Conservation (phyloP, 1,139 yeast genomes). For the Protomyces gravidus region DNA sequence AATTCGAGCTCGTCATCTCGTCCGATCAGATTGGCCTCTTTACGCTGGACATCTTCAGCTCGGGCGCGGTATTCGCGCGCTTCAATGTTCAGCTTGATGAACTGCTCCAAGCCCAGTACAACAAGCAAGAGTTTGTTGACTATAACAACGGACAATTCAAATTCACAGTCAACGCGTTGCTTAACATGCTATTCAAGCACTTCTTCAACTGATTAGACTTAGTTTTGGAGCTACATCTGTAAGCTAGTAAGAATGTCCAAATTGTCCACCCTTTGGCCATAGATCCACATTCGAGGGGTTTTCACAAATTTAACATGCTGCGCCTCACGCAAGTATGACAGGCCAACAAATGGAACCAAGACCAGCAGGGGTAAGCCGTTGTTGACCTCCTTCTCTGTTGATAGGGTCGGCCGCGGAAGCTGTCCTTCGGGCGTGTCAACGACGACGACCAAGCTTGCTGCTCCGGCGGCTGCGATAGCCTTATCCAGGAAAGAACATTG, state of each 20-base stretch:
- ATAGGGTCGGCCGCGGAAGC: neutral
- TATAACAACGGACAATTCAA: constrained; percentile 26
- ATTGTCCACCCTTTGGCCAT: neutral
- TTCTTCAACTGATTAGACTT: constrained; percentile 2
- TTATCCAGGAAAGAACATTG: constrained; percentile 3
- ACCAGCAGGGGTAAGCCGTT: too few relatives aligned
- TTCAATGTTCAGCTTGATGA: constrained; percentile 60
- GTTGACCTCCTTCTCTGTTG: too few relatives aligned
- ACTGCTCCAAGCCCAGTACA: constrained; percentile 60
- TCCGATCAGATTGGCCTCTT: constrained; percentile 72
- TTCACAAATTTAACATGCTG: neutral
- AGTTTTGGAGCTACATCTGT: neutral
- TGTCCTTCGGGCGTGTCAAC: neutral
- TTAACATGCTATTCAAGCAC: constrained; percentile 25
- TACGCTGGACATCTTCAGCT: constrained; percentile 61
- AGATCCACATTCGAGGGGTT: neutral
- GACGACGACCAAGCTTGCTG: constrained; percentile 7
- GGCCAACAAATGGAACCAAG: neutral
- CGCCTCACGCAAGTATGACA: neutral
- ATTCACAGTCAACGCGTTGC: constrained; percentile 4
- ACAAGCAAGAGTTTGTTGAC: constrained; percentile 31
- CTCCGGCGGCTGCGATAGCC: neutral
- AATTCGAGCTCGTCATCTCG: constrained; percentile 68
- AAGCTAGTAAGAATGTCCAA: neutral
- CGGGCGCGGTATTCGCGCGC: constrained; percentile 52